Conservation (phyloP, 169 alveolate genomes). For the Plasmodium inui region DNA sequence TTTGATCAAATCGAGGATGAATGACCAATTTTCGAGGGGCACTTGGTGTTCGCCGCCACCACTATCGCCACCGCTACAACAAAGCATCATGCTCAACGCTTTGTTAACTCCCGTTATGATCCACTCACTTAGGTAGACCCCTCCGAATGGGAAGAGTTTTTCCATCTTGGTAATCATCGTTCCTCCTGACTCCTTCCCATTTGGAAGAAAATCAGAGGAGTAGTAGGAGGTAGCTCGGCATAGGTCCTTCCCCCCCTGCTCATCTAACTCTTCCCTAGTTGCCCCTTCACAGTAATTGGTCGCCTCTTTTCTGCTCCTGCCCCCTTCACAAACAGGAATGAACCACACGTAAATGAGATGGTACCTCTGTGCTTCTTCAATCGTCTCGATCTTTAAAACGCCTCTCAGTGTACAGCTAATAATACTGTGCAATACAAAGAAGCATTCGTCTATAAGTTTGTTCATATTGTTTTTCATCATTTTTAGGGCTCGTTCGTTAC, state of each 20-base stretch:
- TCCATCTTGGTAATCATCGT: background rate
- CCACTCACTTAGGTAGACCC: slow-evolving; percentile 51
- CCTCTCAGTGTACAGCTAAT: slow-evolving; percentile 22
- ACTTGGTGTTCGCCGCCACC: background rate
- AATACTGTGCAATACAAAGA: slow-evolving; percentile 19
- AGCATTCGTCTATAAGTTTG: slow-evolving; percentile 49
- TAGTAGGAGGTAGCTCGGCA: background rate
- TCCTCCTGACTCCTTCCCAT: background rate
- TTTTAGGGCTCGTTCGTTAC: slow-evolving; percentile 17
- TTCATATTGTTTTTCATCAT: background rate
- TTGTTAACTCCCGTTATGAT: slow-evolving; percentile 20
- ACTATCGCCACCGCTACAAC: background rate
- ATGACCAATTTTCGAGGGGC: slow-evolving; percentile 41
- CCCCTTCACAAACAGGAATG: slow-evolving; percentile 10
- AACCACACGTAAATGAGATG: slow-evolving; percentile 55
- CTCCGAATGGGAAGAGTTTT: background rate
- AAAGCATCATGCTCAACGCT: background rate
- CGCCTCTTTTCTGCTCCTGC: background rate
- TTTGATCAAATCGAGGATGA: slow-evolving; percentile 45
- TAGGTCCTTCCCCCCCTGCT: background rate
- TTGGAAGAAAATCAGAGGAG: background rate
- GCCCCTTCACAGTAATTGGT: background rate
- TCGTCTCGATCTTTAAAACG: slow-evolving; percentile 19
- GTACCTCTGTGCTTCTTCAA: slow-evolving; percentile 1
- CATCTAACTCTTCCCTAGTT: background rate